Percentiles rank a stretch among this genome's conserved stretches.
Evolutionary conservation across 2,329 filamentous ascomycete genomes (phyloP).

Genomic region (Xylaria polymorpha): DNA sequence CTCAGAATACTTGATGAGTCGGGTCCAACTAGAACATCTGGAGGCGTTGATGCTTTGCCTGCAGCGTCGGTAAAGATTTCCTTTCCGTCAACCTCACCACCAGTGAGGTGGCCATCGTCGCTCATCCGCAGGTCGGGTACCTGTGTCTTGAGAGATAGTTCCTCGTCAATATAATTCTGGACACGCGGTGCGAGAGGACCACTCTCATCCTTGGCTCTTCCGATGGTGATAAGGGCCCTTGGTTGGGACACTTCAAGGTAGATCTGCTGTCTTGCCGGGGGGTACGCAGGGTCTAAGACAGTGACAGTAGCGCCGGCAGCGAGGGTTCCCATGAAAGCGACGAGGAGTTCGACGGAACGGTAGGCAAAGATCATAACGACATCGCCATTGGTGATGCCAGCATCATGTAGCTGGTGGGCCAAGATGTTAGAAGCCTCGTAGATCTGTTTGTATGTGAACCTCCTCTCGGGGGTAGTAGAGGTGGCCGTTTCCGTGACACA

Average conservation of each 20-base stretch:
- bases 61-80: conserved; percentile 71
- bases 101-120: conserved; percentile 77
- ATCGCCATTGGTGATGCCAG: conserved; percentile 81
- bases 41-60: conserved; percentile 64
- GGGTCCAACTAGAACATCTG: conserved; percentile 83
- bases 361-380: conserved; percentile 95
- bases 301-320: conserved; percentile 70
- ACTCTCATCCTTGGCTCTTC: conserved; percentile 76
- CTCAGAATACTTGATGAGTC: conserved; percentile 64
- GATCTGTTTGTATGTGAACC: conserved; percentile 87
- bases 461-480: conserved; percentile 39
- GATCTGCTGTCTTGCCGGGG: conserved; percentile 82
- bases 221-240: conserved; percentile 77
- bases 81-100: conserved; percentile 72
- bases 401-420: conserved; percentile 79
- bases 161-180: conserved; percentile 74
- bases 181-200: conserved; percentile 65
- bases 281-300: conserved; percentile 84
- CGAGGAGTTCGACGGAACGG: conserved; percentile 75
- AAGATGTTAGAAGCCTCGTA: conserved; percentile 84
- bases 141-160: conserved; percentile 77
- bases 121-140: conserved; percentile 78
- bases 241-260: conserved; percentile 85
- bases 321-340: conserved; percentile 81
- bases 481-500: conserved; percentile 64